Evolutionary conservation across 495 filamentous ascomycete species (phyloP).

Genomic region (Aspergillus baeticus): DNA sequence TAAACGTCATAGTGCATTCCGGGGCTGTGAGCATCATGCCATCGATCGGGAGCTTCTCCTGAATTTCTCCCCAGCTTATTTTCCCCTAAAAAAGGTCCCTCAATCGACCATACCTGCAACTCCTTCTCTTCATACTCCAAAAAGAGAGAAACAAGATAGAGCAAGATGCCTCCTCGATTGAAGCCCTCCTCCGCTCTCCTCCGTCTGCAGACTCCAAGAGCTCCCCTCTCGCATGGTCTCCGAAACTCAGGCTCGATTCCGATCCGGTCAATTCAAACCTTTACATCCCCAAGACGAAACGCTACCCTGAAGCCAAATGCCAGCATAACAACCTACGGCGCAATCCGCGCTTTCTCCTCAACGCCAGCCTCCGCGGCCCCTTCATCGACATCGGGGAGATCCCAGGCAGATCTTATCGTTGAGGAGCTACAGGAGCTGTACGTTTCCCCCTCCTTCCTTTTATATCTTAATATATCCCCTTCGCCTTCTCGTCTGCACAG

Average conservation of each 20-base stretch:
- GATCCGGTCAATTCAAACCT: too few relatives aligned
- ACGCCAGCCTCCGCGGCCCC: not conserved
- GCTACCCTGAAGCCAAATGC: not conserved
- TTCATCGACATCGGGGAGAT: conserved; percentile 17
- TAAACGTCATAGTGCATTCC: conserved; percentile 7
- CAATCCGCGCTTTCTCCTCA: not conserved
- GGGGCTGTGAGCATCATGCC: not conserved
- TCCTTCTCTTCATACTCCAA: too few relatives aligned
- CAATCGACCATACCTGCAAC: not conserved
- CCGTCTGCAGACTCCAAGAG: too few relatives aligned
- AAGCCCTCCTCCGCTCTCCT: too few relatives aligned
- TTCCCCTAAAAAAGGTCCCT: not conserved
- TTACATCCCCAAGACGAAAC: too few relatives aligned
- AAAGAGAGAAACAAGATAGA: not conserved
- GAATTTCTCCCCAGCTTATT: not conserved
- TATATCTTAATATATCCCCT: not conserved
- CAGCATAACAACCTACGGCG: not conserved
- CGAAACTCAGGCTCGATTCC: too few relatives aligned
- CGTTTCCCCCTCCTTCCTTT: not conserved
- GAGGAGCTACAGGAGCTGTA: conserved; percentile 45
- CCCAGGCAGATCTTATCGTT: conserved; percentile 37
- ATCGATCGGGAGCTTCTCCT: not conserved
- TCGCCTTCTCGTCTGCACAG: too few relatives aligned
- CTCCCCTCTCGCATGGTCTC: too few relatives aligned
- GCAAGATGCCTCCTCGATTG: not conserved